Base-by-base conservation (phyloP, 305 asterid genomes). In the Fraxinus platypoda region DNA sequence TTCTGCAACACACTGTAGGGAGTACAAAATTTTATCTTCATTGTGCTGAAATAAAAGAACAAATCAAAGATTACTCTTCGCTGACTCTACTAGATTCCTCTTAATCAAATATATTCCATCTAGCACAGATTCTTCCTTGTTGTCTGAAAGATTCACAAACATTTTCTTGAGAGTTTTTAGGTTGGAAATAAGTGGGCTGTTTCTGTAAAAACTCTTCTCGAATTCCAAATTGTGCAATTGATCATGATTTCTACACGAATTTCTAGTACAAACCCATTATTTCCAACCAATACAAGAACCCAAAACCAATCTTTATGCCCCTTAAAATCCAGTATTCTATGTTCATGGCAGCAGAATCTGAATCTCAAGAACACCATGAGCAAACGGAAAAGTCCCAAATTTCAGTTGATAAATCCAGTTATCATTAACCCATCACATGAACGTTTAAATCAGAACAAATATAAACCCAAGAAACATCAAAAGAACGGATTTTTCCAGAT, bases 181-280 rank as follows among this genome's bases (percentile, higher is more conserved):
- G 74, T 28, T 68, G 74, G 37, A 68, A 66, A 68, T 26, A 68
- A 26, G 38, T 68, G 38, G 35, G 34, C 19, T 26, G 35, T 26
- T 66, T 9, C 37, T 3, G 13, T 6, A 21, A 57, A n/a, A 59
- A 59, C 13, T 59, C 30, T 83, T 74, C 81, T 86, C 31, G 74
- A 81, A 46, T 43, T 74, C 34, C 28, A 33, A 79, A 80, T 52
- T 17, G 25, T 52, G 26, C 52, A 19, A 71, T 35, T 23, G 34
- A 59, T 25, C 88, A 93, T 93, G 98, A 59, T 85, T 76, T 83
- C 83, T 78, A 13, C 85, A 13, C 74, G 87, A 74, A 76, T 88
- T 74, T 84, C 74, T 71, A 59, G 38, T 82, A 77, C 73, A 79
- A 84, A 25, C 87, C 89, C 87, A 71, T 75, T 82, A 3, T 37